Base-by-base conservation (phyloP, 805 yeast genomes). In the Huiozyma sinensis region DNA sequence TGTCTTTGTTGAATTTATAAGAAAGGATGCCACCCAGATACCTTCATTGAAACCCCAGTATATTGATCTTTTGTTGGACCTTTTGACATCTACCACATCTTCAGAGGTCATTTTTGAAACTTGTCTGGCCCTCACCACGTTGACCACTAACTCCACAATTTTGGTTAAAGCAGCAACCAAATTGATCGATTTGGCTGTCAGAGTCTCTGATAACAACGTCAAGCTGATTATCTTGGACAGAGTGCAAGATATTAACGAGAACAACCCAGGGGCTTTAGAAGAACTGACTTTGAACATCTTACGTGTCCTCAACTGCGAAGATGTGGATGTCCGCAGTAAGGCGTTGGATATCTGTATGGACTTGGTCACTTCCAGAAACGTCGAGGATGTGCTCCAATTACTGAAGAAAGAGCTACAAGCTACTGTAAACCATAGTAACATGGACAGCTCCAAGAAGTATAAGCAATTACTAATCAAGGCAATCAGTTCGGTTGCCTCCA, bases 131-230 rank as follows among this genome's bases (percentile, higher is more conserved):
- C 69, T 84, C 55, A 75, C 82, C 30, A 66, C 67, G 27, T 68
- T 87, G 46, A 72, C 88, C 6, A 63, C 69, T 44, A 77, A 80
- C 43, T 82, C 89, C 28, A 67, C 76, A 13, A 78, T 83, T 13
- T 73, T 90, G 44, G 69, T 79, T 44, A 75, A 80, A 49, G 92
- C 95, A 11, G 97, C 95, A 35, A 65, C 79, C 44, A 87, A 87
- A 63, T 83, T 87, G 57, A 79, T 90, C 48, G 95, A 86, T 46
- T 72, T 92, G 54, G 95, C 96, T 32, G 80, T 81, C 53, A 85
- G 83, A 60, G 97, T 88, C 61, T 74, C 95, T n/a, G 97, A 92
- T 65, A 89, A 85, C 68, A 92, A 89, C 58, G 89, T 90, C 55
- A 94, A 94, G 66, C 75, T 92, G 51, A 89, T 90, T 57, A 92